A percentile compares a stretch with the other conserved stretches of the same genome.
These are phyloP conservation scores for Limnanthes douglasii DNA, from an alignment of 345 rosid species.

Conservation along the genomic window DNA sequence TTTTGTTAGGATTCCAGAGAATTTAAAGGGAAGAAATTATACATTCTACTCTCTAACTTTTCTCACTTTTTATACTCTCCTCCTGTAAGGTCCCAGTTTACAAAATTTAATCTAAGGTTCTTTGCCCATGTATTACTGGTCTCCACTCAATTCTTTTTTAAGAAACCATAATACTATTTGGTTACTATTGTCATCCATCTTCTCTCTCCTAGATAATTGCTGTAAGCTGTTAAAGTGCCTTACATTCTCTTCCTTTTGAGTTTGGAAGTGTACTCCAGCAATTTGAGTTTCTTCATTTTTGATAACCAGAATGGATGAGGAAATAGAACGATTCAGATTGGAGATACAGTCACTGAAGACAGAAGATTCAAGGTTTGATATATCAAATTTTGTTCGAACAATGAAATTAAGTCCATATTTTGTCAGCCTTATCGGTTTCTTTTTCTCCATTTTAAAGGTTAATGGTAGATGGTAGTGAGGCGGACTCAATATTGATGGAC, in stretches of 20 bases:
- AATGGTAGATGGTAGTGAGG: slow-evolving; percentile 29
- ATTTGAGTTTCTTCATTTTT: background rate
- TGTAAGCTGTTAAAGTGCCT: no score
- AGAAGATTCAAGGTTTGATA: slow-evolving; percentile 34
- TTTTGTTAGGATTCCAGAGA: background rate
- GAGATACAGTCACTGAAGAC: slow-evolving; percentile 43
- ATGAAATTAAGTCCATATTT: slow-evolving; percentile 10
- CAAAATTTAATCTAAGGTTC: no score
- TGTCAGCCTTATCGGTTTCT: background rate
- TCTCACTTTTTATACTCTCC: background rate
- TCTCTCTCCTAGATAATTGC: no score
- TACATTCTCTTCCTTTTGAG: background rate
- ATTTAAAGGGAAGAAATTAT: background rate
- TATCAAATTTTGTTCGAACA: slow-evolving; percentile 8
- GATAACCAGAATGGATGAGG: slow-evolving; percentile 55
- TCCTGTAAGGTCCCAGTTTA: no score
- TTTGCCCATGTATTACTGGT: no score
- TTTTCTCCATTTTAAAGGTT: slow-evolving; percentile 20
- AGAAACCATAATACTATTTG: no score
- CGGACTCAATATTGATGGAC: slow-evolving; percentile 30
- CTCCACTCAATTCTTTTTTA: no score
- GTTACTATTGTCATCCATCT: no score
- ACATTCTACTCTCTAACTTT: no score
- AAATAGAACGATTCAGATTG: slow-evolving; percentile 38
- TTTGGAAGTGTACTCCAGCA: background rate